phyloP scores from a whole-genome alignment of 495 filamentous ascomycete species.

The Xylaria scruposa region DNA sequence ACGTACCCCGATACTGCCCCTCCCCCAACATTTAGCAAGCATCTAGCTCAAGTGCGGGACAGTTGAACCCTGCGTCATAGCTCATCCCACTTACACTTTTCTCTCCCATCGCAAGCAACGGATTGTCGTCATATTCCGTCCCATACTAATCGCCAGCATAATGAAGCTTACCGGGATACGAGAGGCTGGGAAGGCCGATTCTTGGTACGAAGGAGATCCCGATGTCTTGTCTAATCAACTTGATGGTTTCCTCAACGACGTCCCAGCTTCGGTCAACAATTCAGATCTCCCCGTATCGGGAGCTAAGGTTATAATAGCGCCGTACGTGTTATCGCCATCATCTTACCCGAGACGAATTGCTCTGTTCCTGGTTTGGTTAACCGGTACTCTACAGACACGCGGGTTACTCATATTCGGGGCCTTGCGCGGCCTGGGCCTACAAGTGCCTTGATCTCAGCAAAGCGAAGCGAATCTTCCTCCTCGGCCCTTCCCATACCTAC shows the following conservation, averaged over 20 bases:
- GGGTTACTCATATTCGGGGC: constrained; percentile 93
- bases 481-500: constrained; percentile 92
- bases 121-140: not conserved
- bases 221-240: constrained; percentile 71
- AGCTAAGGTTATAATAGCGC: constrained; percentile 91
- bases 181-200: constrained; percentile 65
- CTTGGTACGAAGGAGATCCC: constrained; percentile 78
- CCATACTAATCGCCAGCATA: not conserved
- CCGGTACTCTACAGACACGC: constrained; percentile 71
- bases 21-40: not conserved
- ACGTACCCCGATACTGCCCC: too few relatives aligned
- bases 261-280: constrained; percentile 67
- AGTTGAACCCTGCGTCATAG: constrained; percentile 9
- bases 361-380: constrained; percentile 14
- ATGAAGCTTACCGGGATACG: constrained; percentile 55
- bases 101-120: not conserved
- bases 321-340: constrained; percentile 72
- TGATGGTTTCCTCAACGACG: constrained; percentile 76
- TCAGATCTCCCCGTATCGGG: constrained; percentile 71
- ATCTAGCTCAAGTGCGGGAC: constrained; percentile 14
- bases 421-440: constrained; percentile 95
- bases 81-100: not conserved
- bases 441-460: constrained; percentile 80
- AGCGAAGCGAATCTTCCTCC: constrained; percentile 88
- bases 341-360: not conserved